Conservation (phyloP, 176 grass and related monocot genomes). For the Bonia amplexicaulis region DNA sequence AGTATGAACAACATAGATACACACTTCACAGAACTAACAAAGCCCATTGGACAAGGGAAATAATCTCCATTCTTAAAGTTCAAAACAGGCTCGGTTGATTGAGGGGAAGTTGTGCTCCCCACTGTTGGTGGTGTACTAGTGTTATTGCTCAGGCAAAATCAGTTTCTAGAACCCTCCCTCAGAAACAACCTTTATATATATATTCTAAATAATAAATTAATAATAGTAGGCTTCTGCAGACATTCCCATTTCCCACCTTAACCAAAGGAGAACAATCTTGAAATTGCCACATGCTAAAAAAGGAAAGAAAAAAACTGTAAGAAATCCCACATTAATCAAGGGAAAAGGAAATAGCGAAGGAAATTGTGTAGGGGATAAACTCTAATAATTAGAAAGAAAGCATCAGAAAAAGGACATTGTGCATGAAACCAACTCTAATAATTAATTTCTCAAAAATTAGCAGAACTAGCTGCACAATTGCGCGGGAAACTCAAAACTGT, state of each 20-base stretch:
- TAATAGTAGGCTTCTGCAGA: not conserved
- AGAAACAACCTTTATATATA: not conserved
- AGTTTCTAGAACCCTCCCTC: not conserved
- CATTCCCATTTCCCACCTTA: not conserved
- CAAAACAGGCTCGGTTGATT: not conserved
- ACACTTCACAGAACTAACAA: not conserved
- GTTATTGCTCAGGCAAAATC: not conserved
- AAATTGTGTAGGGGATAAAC: not conserved
- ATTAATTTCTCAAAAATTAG: not conserved
- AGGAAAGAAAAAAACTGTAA: not conserved
- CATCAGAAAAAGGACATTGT: not conserved
- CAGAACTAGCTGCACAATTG: not conserved
- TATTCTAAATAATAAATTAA: not conserved
- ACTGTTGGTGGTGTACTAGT: not conserved
- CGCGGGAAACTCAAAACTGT: not conserved
- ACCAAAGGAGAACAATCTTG: not conserved
- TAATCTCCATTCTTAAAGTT: not conserved
- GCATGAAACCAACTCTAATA: not conserved
- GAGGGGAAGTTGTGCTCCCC: not conserved
- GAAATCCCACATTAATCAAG: not conserved
- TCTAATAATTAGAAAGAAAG: not conserved
- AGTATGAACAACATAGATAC: not conserved
- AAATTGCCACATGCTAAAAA: not conserved
- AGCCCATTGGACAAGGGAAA: not conserved
- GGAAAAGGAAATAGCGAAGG: not conserved